Percentiles rank a stretch among this genome's conserved stretches.
These are phyloP conservation scores for Mortierella sp. DNA, from an alignment of 371 early-diverging fungal genomes.

Conservation along the genomic window DNA sequence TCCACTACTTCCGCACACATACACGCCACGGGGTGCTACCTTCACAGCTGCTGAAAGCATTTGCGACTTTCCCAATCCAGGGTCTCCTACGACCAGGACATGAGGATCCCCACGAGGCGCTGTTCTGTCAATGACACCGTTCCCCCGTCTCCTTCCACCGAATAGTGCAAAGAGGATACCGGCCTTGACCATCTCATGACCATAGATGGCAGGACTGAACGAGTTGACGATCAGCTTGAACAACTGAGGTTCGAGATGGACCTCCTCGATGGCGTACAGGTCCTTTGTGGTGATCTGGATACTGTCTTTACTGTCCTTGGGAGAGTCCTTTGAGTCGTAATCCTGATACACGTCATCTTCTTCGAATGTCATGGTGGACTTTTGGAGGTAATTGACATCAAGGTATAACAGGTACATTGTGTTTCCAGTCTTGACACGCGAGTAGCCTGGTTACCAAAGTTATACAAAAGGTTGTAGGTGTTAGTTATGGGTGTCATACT, in stretches of 20 bases:
- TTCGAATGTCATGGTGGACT: conserved; percentile 58
- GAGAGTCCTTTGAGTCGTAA: conserved; percentile 38
- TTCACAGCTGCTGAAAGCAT: conserved; percentile 86
- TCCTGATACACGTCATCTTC: conserved; percentile 49
- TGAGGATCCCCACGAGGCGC: conserved; percentile 73
- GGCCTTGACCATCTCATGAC: conserved; percentile 93
- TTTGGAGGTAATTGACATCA: conserved; percentile 69
- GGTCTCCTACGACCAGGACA: conserved; percentile 74
- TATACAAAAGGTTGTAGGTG: background rate
- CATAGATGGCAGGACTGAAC: conserved; percentile 97
- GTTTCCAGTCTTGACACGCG: conserved; percentile 74
- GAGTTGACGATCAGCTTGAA: conserved; percentile 87
- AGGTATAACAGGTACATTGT: conserved; percentile 78
- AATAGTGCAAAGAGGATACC: conserved; percentile 87
- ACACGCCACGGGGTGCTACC: conserved; percentile 89
- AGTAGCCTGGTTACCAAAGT: conserved; percentile 62
- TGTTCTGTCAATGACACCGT: conserved; percentile 88
- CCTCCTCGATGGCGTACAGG: conserved; percentile 80
- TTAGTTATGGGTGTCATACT: no score
- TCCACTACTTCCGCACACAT: conserved; percentile 94
- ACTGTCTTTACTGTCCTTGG: conserved; percentile 67
- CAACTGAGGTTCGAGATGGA: conserved; percentile 78
- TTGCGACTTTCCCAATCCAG: conserved; percentile 96
- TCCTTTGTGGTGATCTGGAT: conserved; percentile 78
- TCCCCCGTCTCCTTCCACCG: conserved; percentile 81